phyloP scores from a whole-genome alignment of 2,329 filamentous ascomycete genomes.

The Mariannaea elegans region DNA sequence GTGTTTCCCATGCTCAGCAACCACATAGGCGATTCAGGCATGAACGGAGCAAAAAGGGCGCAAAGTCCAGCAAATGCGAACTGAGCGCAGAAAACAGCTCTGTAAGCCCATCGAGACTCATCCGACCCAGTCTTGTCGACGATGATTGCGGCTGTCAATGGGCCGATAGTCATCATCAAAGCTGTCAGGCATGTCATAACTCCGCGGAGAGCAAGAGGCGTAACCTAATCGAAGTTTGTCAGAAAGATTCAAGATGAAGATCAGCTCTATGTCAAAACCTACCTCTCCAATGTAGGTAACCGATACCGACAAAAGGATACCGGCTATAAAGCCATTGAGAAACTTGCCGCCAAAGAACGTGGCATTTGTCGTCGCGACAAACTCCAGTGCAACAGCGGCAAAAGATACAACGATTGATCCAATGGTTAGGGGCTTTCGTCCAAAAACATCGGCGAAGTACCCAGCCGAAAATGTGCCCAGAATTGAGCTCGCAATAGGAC shows the following conservation, averaged over 20 bases:
- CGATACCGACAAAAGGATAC: conserved; percentile 37
- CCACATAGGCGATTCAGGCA: conserved; percentile 56
- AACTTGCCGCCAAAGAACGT: conserved; percentile 54
- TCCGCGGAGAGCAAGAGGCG: conserved; percentile 41
- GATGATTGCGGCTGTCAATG: conserved; percentile 44
- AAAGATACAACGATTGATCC: conserved; percentile 22
- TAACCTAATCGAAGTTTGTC: conserved; percentile 24
- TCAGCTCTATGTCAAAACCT: background rate
- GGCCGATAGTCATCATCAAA: conserved; percentile 44
- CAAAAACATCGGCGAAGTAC: conserved; percentile 14
- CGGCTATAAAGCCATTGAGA: conserved; percentile 50
- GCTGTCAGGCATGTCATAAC: conserved; percentile 42
- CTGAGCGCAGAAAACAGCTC: conserved; percentile 44
- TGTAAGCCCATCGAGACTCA: conserved; percentile 45
- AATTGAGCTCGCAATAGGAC: conserved; percentile 17
- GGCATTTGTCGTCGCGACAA: conserved; percentile 50
- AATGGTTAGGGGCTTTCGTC: conserved; percentile 15
- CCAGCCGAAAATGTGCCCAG: conserved; percentile 15
- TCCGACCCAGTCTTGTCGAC: conserved; percentile 41
- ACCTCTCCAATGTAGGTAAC: conserved; percentile 46
- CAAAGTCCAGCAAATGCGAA: conserved; percentile 45
- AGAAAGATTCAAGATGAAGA: too few species aligned
- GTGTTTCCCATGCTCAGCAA: conserved; percentile 45
- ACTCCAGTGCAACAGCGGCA: conserved; percentile 44
- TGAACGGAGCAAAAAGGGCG: conserved; percentile 43